Evolutionary conservation across 441 rosid genomes (phyloP).

Genomic region (Adansonia madagascariensis): DNA sequence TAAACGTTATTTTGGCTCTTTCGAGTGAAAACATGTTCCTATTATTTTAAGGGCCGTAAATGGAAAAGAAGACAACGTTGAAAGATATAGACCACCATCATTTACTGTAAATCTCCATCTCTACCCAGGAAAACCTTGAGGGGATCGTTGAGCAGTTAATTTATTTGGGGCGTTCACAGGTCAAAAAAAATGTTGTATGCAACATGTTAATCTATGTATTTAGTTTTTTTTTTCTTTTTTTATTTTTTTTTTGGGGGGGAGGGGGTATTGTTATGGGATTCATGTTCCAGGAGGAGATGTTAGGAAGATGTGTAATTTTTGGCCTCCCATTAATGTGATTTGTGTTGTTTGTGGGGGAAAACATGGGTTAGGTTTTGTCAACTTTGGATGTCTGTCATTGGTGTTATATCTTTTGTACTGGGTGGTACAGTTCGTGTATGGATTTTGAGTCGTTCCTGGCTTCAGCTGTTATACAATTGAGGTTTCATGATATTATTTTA

Average conservation of each 20-base stretch:
- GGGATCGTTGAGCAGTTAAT: constrained; percentile 25
- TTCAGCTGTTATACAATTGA: constrained; percentile 35
- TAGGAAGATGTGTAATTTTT: constrained; percentile 41
- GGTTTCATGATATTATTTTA: constrained; percentile 24
- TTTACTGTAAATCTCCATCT: constrained; percentile 32
- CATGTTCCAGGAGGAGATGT: constrained; percentile 28
- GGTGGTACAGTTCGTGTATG: constrained; percentile 29
- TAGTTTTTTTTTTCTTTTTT: constrained; percentile 24
- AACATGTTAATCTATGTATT: constrained; percentile 45
- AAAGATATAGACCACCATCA: constrained; percentile 34
- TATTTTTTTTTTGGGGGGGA: neutral
- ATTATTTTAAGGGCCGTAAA: constrained; percentile 23
- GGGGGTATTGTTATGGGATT: constrained; percentile 20
- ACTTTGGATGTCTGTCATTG: constrained; percentile 26
- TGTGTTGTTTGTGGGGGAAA: neutral
- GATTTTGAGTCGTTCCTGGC: constrained; percentile 31
- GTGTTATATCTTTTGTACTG: constrained; percentile 24
- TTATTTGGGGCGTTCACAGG: constrained; percentile 24
- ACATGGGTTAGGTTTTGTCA: constrained; percentile 25
- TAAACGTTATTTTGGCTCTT: constrained; percentile 20
- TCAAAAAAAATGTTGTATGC: constrained; percentile 31
- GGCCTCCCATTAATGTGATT: constrained; percentile 26
- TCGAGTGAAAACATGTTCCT: constrained; percentile 22
- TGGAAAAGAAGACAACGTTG: constrained; percentile 28
- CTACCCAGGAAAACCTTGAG: constrained; percentile 26